Conservation (phyloP, 2,329 filamentous ascomycete genomes). For the Chrysosporium queenslandicum region DNA sequence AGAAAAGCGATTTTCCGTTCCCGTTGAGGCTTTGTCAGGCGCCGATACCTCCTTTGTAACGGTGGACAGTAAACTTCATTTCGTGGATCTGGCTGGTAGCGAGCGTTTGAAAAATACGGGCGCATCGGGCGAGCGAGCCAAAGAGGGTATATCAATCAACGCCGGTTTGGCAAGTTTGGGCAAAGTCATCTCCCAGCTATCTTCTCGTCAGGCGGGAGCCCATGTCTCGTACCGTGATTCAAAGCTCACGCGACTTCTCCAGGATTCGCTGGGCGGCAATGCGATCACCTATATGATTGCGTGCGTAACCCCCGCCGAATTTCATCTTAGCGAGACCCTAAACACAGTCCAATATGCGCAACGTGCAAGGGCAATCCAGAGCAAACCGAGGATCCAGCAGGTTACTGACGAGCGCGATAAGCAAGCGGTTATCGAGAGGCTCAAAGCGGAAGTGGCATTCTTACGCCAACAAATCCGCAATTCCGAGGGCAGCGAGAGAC, state of each 20-base stretch:
- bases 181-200: conserved; percentile 97
- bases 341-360: conserved; percentile 98
- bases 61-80: conserved; percentile 95
- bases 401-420: conserved; percentile 82
- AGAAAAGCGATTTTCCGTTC: conserved; percentile 81
- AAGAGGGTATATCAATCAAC: conserved; percentile 96
- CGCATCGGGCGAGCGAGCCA: conserved; percentile 85
- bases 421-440: conserved; percentile 80
- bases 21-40: conserved; percentile 63
- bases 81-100: conserved; percentile 93
- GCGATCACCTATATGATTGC: conserved; percentile 99
- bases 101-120: conserved; percentile 95
- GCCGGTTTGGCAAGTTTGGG: conserved; percentile 86
- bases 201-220: conserved; percentile 72
- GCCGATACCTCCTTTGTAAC: conserved; percentile 58
- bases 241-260: conserved; percentile 85
- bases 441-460: conserved; percentile 89
- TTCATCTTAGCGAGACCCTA: conserved; percentile 91
- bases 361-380: conserved; percentile 89
- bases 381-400: conserved; percentile 92
- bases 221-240: conserved; percentile 98
- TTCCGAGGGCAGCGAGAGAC: conserved; percentile 56
- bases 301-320: conserved; percentile 92
- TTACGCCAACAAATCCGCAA: conserved; percentile 86
- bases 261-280: conserved; percentile 93